Conservation (phyloP, 2,329 filamentous ascomycete genomes). For the Aspergillus quadrilineatus region DNA sequence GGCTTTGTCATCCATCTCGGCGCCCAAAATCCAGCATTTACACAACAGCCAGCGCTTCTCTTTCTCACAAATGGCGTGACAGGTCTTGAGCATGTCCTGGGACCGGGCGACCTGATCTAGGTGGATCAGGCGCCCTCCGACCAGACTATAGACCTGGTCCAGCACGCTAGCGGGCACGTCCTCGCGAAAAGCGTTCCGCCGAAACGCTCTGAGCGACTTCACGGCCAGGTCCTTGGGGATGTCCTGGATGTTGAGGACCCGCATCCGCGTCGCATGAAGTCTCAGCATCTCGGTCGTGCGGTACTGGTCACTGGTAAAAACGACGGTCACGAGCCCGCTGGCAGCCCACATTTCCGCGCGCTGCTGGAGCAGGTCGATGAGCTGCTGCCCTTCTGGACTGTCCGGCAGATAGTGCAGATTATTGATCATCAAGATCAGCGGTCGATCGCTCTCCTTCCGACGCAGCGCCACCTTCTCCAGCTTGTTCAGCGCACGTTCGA, state of each 20-base stretch:
- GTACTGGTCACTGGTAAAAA: constrained; percentile 97
- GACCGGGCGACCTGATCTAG: constrained; percentile 86
- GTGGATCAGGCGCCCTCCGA: constrained; percentile 86
- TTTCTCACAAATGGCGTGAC: constrained; percentile 68
- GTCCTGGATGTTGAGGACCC: constrained; percentile 83
- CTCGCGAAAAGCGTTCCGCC: constrained; percentile 71
- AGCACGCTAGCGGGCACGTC: constrained; percentile 53
- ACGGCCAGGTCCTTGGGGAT: constrained; percentile 76
- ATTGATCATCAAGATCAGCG: constrained; percentile 88
- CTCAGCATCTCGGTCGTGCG: constrained; percentile 97
- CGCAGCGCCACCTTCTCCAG: constrained; percentile 86
- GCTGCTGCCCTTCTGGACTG: constrained; percentile 83
- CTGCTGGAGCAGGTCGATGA: constrained; percentile 93
- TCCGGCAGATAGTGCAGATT: constrained; percentile 93
- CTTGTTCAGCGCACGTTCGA: constrained; percentile 96
- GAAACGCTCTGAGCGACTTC: constrained; percentile 72
- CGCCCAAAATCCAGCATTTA: constrained; percentile 75
- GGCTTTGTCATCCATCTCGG: constrained; percentile 89
- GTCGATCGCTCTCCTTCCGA: constrained; percentile 61
- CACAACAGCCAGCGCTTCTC: constrained; percentile 80
- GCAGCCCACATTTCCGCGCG: constrained; percentile 96
- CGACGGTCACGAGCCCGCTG: constrained; percentile 79
- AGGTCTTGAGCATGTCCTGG: constrained; percentile 73
- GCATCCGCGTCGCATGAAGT: constrained; percentile 89
- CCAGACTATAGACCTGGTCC: constrained; percentile 76